A percentile compares a stretch with the other conserved stretches of the same genome.
phyloP scores from a whole-genome alignment of 495 filamentous ascomycete genomes.

The Podospora conica region DNA sequence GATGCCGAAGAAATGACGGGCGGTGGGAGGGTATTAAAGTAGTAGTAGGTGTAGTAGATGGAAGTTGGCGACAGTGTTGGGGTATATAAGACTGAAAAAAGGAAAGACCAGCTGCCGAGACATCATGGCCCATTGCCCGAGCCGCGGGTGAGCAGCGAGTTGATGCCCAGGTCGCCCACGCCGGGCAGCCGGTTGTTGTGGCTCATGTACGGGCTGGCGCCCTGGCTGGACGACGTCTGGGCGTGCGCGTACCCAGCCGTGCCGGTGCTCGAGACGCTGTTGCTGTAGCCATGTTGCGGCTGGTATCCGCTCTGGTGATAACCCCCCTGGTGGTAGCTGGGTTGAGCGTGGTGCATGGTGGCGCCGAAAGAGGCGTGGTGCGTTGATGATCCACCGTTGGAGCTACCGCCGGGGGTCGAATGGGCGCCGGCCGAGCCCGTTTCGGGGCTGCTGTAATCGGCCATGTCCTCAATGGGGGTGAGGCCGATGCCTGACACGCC shows the following conservation, averaged over 20 bases:
- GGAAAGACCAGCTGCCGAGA: conserved; percentile 4
- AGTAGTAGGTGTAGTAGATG: conserved; percentile 11
- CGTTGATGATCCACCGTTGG: conserved; percentile 9
- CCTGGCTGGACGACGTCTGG: conserved; percentile 26
- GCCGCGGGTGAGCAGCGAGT: conserved; percentile 48
- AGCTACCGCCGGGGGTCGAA: conserved; percentile 31
- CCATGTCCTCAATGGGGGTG: conserved; percentile 45
- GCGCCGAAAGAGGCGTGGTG: conserved; percentile 14
- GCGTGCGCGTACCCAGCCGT: conserved; percentile 20
- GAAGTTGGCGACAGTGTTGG: conserved; percentile 6
- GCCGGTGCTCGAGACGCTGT: conserved; percentile 35
- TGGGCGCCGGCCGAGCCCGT: conserved; percentile 24
- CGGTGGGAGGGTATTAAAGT: not conserved
- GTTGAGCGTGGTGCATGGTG: conserved; percentile 24
- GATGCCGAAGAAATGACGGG: not conserved
- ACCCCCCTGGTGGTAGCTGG: conserved; percentile 12
- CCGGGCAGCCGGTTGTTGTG: conserved; percentile 44
- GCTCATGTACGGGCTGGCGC: conserved; percentile 41
- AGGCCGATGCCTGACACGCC: conserved; percentile 44
- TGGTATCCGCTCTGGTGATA: conserved; percentile 15
- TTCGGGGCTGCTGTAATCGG: conserved; percentile 44
- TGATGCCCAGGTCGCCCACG: conserved; percentile 51
- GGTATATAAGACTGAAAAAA: conserved; percentile 3
- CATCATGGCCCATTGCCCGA: conserved; percentile 14
- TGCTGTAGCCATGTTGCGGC: conserved; percentile 38